Percentiles rank a stretch among this genome's conserved stretches.
Conservation (phyloP, 495 filamentous ascomycete species). For the Cudoniella acicularis region DNA sequence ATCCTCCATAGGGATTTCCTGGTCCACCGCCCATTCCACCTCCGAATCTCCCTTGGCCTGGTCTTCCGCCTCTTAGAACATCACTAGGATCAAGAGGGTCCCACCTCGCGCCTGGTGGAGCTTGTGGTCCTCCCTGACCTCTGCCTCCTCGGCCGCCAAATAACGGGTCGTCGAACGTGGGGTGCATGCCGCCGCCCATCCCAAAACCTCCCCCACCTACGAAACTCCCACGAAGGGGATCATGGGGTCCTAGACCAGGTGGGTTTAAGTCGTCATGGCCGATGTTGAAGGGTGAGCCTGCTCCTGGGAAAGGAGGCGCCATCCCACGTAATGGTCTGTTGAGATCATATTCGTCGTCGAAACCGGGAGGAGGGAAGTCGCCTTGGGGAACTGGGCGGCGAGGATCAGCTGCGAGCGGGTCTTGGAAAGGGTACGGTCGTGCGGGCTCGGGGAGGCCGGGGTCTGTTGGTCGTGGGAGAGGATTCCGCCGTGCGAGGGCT, state of each 20-base stretch:
- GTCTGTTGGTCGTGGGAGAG: constrained; percentile 50
- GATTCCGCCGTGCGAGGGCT: constrained; percentile 39
- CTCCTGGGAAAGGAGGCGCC: constrained; percentile 40
- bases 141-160: constrained; percentile 61
- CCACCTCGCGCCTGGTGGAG: constrained; percentile 59
- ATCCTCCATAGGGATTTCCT: constrained; percentile 60
- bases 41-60: too few species aligned
- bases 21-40: constrained; percentile 44
- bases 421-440: constrained; percentile 62
- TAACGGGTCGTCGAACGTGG: constrained; percentile 88
- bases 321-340: constrained; percentile 59
- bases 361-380: constrained; percentile 84
- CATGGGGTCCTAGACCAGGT: constrained; percentile 76
- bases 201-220: constrained; percentile 42
- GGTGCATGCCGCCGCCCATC: constrained; percentile 79
- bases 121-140: constrained; percentile 47
- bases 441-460: constrained; percentile 53
- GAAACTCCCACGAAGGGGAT: constrained; percentile 68
- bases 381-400: constrained; percentile 64
- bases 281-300: constrained; percentile 57
- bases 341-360: constrained; percentile 92
- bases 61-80: constrained; percentile 38
- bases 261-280: constrained; percentile 88
- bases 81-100: constrained; percentile 82
- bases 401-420: constrained; percentile 60